Conservation (phyloP, 495 filamentous ascomycete genomes). For the Glarea lozoyensis region DNA sequence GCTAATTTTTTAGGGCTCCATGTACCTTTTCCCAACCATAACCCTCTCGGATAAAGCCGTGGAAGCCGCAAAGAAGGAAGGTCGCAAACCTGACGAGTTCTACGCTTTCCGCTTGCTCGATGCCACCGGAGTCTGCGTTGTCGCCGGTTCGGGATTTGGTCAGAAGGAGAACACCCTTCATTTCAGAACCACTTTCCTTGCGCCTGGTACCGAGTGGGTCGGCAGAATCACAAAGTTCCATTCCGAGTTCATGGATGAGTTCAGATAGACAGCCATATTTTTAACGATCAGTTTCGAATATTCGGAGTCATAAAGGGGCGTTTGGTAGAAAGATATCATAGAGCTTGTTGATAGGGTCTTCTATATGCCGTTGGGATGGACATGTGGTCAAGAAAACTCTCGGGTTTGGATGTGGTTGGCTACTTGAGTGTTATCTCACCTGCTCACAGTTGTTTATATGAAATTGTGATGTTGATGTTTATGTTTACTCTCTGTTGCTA, state of each 20-base stretch:
- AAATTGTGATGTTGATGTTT: no score
- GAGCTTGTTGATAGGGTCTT: no score
- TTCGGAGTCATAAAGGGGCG: neutral
- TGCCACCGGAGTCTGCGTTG: conserved; percentile 90
- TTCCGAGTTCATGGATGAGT: conserved; percentile 83
- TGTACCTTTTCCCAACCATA: conserved; percentile 98
- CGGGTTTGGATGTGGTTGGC: no score
- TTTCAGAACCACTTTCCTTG: conserved; percentile 94
- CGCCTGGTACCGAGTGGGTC: conserved; percentile 93
- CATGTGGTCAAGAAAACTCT: no score
- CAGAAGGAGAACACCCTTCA: conserved; percentile 88
- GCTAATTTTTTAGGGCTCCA: conserved; percentile 56
- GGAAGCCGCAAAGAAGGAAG: conserved; percentile 63
- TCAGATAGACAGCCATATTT: conserved; percentile 25
- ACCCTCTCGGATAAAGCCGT: conserved; percentile 63
- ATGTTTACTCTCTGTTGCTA: no score
- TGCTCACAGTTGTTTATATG: no score
- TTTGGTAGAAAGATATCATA: conserved; percentile 14
- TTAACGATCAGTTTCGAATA: neutral
- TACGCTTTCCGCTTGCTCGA: conserved; percentile 87
- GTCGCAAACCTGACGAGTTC: conserved; percentile 77
- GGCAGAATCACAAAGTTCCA: conserved; percentile 84
- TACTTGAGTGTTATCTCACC: no score
- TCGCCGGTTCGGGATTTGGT: conserved; percentile 87
- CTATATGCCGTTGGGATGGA: no score